Evolutionary conservation across 1,139 yeast genomes (phyloP).

Genomic region (Pichia sp.): DNA sequence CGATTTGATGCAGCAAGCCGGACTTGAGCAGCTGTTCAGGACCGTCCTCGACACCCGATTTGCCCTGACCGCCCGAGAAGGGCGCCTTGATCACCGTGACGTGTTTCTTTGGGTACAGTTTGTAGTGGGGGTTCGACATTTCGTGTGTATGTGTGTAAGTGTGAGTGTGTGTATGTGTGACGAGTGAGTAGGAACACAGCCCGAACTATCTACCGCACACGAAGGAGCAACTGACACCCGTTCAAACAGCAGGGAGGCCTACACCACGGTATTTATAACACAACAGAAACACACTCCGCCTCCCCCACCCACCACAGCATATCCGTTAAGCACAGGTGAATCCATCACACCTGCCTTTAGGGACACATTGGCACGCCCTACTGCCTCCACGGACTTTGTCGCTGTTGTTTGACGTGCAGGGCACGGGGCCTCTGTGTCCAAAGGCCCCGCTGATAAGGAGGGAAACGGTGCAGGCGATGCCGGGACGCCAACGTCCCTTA

Average conservation of each 20-base stretch:
- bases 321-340: constrained; percentile 7
- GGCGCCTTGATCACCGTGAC: constrained; percentile 77
- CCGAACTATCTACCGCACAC: background rate
- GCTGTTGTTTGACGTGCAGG: too few species aligned
- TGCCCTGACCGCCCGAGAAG: constrained; percentile 95
- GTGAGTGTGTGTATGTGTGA: background rate
- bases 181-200: background rate
- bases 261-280: background rate
- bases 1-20: constrained; percentile 63
- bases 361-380: too few species aligned
- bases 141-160: background rate
- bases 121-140: constrained; percentile 34
- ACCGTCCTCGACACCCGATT: constrained; percentile 89
- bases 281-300: too few species aligned
- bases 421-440: too few species aligned
- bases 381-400: too few species aligned
- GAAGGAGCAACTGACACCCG: too few species aligned
- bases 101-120: constrained; percentile 49
- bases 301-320: background rate
- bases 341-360: constrained; percentile 2
- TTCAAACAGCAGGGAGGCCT: too few species aligned
- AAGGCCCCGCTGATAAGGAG: too few species aligned
- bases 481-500: background rate
- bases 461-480: background rate
- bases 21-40: constrained; percentile 75